Evolutionary conservation across 352 stramenopile species (phyloP), one percentile per base, ranked within the genome.

Genomic region (Globisporangium splendens): DNA sequence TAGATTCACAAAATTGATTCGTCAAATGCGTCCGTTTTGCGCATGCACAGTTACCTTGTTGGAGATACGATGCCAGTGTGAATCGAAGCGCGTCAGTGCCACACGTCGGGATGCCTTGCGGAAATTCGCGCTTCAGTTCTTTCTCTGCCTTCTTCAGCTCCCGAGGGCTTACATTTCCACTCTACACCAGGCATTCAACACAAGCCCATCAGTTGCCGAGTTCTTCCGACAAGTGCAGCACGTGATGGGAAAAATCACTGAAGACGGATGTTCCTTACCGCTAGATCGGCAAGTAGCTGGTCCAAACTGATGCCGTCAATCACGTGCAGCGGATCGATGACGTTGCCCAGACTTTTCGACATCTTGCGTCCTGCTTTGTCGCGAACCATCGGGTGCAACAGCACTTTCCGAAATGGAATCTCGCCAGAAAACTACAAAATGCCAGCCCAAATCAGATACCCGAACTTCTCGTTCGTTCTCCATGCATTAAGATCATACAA

Each of bases 291-390:
- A 39, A 99, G 75, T 46, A 99, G 73, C 22, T 88, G 71, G 10
- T 98, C 83, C 2, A 99, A 84, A 17, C 81, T 92, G 61, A 97
- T 98, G 50, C 98, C 98, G 65, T 97, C 77, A 58, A 99, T 99
- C 6, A 99, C 89, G 69, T 99, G 95, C 35, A 99, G 77, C 17
- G 98, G 98, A 68, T 99, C 97, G 52, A 99, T 98, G 24, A 99
- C 97, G 67, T 99, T 99, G 53, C 98, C 98, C 15, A 99, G 81
- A 58, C 93, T 98, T 77, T 99, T 99, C 35, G 93, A 99, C 98
- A 99, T 99, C 73, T 99, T 99, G 24, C 97, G 85, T 14, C 97
- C 97, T 64, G 98, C 94, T 70, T 99, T 99, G 69, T 99, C 98
- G 59, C 98, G 88, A n/a, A 99, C 97, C 96, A 99, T 99, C 15